Conservation (phyloP, 192 early-diverging fungal species). For the Endogone sp. region DNA sequence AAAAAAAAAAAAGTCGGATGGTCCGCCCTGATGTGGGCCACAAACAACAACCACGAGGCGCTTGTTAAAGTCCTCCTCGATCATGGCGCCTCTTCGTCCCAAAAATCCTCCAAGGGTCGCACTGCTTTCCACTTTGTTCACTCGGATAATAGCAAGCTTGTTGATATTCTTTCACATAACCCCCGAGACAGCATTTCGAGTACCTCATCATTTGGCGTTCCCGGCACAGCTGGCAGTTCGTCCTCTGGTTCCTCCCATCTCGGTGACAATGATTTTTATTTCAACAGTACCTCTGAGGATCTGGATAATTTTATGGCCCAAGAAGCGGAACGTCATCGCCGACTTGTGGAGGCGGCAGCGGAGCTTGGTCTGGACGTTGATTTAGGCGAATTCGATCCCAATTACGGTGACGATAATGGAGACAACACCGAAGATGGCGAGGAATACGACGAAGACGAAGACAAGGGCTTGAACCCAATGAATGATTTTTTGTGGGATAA, state of each 20-base stretch:
- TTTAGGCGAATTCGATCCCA: neutral
- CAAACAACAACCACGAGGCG: constrained; percentile 72
- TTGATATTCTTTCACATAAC: constrained; percentile 38
- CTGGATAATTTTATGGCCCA: constrained; percentile 38
- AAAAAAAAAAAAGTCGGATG: too few relatives aligned
- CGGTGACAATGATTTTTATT: constrained; percentile 20
- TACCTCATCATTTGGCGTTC: constrained; percentile 16
- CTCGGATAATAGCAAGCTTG: constrained; percentile 46
- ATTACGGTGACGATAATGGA: neutral
- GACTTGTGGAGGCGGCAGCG: constrained; percentile 39
- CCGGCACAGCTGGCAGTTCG: constrained; percentile 19
- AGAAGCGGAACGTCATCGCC: constrained; percentile 34
- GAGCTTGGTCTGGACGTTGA: constrained; percentile 42
- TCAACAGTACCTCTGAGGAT: constrained; percentile 29
- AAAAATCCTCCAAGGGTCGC: constrained; percentile 65
- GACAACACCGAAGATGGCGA: constrained; percentile 30
- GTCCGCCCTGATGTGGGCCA: constrained; percentile 91
- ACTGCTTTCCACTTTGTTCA: constrained; percentile 73
- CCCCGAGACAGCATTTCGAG: constrained; percentile 25
- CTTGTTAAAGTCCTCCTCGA: constrained; percentile 74
- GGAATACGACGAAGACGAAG: constrained; percentile 16
- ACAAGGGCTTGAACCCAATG: constrained; percentile 16
- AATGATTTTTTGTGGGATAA: constrained; percentile 70
- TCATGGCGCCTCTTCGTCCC: constrained; percentile 66
- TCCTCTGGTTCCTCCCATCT: constrained; percentile 13